phyloP scores from a whole-genome alignment of 176 grass and related monocot species.

The Rhynchospora breviuscula region DNA sequence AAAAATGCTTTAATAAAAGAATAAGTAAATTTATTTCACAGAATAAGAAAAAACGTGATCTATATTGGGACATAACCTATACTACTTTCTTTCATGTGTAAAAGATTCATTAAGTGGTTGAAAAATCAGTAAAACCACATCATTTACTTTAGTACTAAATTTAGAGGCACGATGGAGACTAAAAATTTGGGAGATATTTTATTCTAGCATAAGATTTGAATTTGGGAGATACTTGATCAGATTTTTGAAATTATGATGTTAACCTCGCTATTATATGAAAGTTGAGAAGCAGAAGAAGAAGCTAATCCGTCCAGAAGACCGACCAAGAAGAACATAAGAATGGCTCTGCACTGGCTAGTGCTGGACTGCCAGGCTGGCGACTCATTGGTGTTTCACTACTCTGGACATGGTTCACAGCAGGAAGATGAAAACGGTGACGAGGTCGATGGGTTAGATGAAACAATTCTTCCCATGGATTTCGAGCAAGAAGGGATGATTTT shows the following conservation, averaged over 20 bases:
- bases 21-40: neutral
- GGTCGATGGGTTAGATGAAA: conserved; percentile 90
- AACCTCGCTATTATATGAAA: conserved; percentile 18
- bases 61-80: neutral
- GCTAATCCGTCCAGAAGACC: conserved; percentile 69
- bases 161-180: neutral
- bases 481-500: conserved; percentile 90
- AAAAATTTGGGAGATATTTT: neutral
- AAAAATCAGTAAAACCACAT: neutral
- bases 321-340: conserved; percentile 83
- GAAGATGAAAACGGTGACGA: conserved; percentile 83
- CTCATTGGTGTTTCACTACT: conserved; percentile 96
- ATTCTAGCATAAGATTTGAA: no score
- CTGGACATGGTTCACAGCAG: conserved; percentile 85
- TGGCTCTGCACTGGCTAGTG: conserved; percentile 90
- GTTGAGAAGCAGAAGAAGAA: conserved; percentile 80
- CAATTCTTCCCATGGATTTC: conserved; percentile 83
- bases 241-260: conserved; percentile 4
- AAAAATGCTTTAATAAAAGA: neutral
- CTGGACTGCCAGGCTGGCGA: conserved; percentile 88
- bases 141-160: neutral
- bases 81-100: neutral
- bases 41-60: neutral
- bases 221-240: neutral
- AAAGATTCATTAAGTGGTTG: neutral